Evolutionary conservation across 129 eudicot genomes (phyloP), one percentile per base, ranked within the genome.

Genomic region (Ambrosia trifida): DNA sequence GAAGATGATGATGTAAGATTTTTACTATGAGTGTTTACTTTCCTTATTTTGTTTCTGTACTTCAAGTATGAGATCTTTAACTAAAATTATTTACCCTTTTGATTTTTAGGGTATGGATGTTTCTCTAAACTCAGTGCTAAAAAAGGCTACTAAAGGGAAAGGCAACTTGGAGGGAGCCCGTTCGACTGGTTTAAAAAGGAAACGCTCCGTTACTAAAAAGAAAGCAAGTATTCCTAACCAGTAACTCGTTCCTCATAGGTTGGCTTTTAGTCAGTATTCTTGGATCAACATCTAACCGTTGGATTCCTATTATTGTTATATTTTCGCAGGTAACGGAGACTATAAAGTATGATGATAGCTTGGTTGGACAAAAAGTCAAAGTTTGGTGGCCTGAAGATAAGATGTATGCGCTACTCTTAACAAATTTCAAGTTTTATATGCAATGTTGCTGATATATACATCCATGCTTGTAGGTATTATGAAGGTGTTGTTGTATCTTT

Each of bases 371-470:
- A 14, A 87, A 82, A 77, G 81, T 93, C 50, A 87, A 83, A 81
- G 90, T 93, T 76, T 93, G 92, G 95, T 93, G 98, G 98, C 96
- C 98, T 9, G 40, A 70, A 3, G 98, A 93, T 81, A 19, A 66
- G 10, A 18, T 11, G 98, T 89, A 78, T 83, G 90, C 11, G 3
- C 11, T 2, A 33, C 47, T n/a, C 12, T 28, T 0, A 28, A 7
- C 12, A 36, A 14, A 36, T 36, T 10, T 5, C 13, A 33, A 20
- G 18, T 35, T 58, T 76, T 50, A 50, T 49, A 28, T 70, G 67
- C 38, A 28, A 66, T 72, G 20, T 43, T 32, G 59, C 70, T 81
- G 45, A 72, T 59, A 51, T 40, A 1, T 46, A 68, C 68, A 17
- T 74, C 64, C 49, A 40, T 62, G 19, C 17, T 63, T 57, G 57